These are phyloP conservation scores for Dictyostelium brefeldianum DNA, from an alignment of 78 protist species.

Conservation along the genomic window DNA sequence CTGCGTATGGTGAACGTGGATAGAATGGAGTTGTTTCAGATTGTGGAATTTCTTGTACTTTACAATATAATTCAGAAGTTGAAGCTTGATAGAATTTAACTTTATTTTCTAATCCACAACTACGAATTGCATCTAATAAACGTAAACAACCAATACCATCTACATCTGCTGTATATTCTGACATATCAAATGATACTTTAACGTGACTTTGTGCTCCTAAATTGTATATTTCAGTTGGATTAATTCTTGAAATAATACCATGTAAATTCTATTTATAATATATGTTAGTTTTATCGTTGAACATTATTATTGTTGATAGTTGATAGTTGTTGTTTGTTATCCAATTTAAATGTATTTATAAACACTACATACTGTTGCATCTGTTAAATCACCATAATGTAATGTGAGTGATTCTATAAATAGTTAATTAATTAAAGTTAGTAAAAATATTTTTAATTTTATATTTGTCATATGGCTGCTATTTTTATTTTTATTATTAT, in stretches of 20 bases:
- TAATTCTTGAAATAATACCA: constrained; percentile 67
- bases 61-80: constrained; percentile 96
- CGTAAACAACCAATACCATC: constrained; percentile 95
- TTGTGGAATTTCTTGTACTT: constrained; percentile 91
- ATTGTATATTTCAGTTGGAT: constrained; percentile 94
- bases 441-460: background rate
- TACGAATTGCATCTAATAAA: constrained; percentile 95
- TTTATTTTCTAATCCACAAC: constrained; percentile 81
- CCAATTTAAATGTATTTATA: background rate
- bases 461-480: background rate
- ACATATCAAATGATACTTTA: constrained; percentile 94
- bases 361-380: constrained; percentile 47
- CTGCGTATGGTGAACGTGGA: constrained; percentile 96
- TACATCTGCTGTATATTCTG: constrained; percentile 95
- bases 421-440: background rate
- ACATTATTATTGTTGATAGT: background rate
- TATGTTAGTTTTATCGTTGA: background rate
- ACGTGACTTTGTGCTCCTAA: constrained; percentile 93
- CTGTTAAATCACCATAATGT: constrained; percentile 96
- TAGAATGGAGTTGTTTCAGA: constrained; percentile 97
- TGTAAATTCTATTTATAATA: constrained; percentile 43
- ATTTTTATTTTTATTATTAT: background rate
- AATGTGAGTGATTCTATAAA: constrained; percentile 39
- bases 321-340: background rate
- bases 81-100: constrained; percentile 94